Conservation (phyloP, 1,284 basidiomycete genomes). For the Sporisorium exsertum region DNA sequence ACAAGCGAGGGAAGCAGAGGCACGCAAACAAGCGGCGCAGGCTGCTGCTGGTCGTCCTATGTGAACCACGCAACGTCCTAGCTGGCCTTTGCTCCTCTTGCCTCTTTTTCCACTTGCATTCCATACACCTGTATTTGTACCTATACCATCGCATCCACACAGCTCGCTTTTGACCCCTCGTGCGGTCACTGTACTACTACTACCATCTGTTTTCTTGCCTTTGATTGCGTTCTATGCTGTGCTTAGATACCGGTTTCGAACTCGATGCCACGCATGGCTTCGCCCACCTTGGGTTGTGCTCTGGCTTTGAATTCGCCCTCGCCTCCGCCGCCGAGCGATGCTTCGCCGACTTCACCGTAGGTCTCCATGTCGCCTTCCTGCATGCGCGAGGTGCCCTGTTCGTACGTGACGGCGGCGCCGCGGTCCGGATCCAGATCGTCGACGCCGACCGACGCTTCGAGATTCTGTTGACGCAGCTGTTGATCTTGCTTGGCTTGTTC, state of each 20-base stretch:
- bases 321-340: constrained; percentile 25
- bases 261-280: constrained; percentile 51
- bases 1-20: constrained; percentile 39
- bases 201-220: neutral
- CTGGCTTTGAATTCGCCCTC: constrained; percentile 52
- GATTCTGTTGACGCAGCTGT: constrained; percentile 36
- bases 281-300: constrained; percentile 48
- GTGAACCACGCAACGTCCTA: constrained; percentile 18
- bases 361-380: constrained; percentile 34
- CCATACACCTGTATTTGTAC: constrained; percentile 38
- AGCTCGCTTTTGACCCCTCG: constrained; percentile 5
- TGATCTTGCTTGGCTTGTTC: constrained; percentile 34
- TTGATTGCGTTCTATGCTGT: neutral
- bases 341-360: constrained; percentile 42
- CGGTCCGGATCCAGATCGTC: constrained; percentile 36
- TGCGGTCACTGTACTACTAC: constrained; percentile 37
- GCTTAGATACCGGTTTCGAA: constrained; percentile 41
- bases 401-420: constrained; percentile 13
- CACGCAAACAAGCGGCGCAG: constrained; percentile 34
- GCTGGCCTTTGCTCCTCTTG: neutral
- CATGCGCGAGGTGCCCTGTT: constrained; percentile 32
- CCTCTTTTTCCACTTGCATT: constrained; percentile 14
- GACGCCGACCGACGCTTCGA: constrained; percentile 36
- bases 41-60: constrained; percentile 46
- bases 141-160: constrained; percentile 23